A percentile compares a stretch with the other conserved stretches of the same genome.
Conservation (phyloP, 495 filamentous ascomycete species). For the Jackrogersella minutella region DNA sequence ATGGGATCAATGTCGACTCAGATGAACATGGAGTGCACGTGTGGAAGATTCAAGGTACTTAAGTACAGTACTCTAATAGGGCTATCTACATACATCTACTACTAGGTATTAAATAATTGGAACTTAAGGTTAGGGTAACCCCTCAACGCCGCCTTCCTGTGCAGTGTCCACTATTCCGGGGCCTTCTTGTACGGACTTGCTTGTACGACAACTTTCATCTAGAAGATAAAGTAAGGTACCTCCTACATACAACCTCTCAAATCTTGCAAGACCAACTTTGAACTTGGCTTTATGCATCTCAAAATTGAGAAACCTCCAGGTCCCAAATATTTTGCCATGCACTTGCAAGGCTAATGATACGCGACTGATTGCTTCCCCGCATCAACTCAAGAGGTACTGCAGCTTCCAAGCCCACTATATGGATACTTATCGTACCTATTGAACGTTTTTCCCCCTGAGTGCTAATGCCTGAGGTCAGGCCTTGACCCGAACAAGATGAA, state of each 20-base stretch:
- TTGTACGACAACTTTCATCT: constrained; percentile 13
- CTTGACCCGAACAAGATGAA: constrained; percentile 6
- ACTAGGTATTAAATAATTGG: too few relatives aligned
- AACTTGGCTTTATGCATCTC: constrained; percentile 19
- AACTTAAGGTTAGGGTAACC: constrained; percentile 16
- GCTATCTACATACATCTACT: too few relatives aligned
- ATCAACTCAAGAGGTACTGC: constrained; percentile 18
- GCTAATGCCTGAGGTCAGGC: constrained; percentile 12
- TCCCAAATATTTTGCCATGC: constrained; percentile 2
- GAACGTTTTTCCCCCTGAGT: neutral
- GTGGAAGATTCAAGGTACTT: too few relatives aligned
- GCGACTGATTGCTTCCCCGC: constrained; percentile 30
- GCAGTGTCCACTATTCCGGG: neutral
- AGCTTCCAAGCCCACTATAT: constrained; percentile 10
- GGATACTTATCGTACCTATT: neutral
- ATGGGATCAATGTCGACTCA: too few relatives aligned
- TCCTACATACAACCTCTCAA: neutral
- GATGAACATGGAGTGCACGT: too few relatives aligned
- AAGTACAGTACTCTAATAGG: neutral
- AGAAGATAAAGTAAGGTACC: neutral
- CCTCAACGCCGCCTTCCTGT: constrained; percentile 6
- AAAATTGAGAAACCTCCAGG: constrained; percentile 12
- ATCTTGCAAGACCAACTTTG: too few relatives aligned
- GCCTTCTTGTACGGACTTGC: neutral
- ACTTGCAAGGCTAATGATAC: constrained; percentile 18